A percentile compares a stretch with the other conserved stretches of the same genome.
These are phyloP conservation scores for Cicer yamashitae DNA, from an alignment of 306 rosid genomes.

Conservation along the genomic window DNA sequence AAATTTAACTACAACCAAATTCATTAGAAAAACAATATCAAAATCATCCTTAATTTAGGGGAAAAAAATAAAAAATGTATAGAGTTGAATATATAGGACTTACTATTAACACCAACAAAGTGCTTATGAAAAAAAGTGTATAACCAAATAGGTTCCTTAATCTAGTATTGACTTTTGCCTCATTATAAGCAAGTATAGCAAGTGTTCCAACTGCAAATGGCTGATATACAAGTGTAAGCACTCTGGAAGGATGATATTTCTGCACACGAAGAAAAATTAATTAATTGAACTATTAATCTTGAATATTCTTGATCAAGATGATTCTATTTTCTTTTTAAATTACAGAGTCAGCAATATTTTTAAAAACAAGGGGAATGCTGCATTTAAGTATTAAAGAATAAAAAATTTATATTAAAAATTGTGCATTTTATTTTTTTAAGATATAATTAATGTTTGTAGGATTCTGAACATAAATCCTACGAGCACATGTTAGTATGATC, in stretches of 20 bases:
- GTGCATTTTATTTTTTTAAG: too few species aligned
- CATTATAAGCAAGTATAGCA: slow-evolving; percentile 56
- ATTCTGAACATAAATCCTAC: too few species aligned
- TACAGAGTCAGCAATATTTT: too few species aligned
- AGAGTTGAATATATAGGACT: slow-evolving; percentile 37
- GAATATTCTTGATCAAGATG: background rate
- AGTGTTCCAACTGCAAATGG: slow-evolving; percentile 83
- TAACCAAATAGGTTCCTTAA: slow-evolving; percentile 71
- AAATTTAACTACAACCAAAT: slow-evolving; percentile 67
- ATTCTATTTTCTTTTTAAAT: background rate
- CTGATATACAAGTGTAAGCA: slow-evolving; percentile 84
- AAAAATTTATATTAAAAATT: too few species aligned
- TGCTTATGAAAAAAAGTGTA: slow-evolving; percentile 62
- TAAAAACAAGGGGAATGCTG: too few species aligned
- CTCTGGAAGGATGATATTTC: slow-evolving; percentile 83
- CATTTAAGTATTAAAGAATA: too few species aligned
- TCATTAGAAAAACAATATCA: slow-evolving; percentile 9
- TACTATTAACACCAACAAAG: slow-evolving; percentile 74
- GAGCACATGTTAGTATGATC: too few species aligned
- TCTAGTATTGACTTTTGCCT: slow-evolving; percentile 79
- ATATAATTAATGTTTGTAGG: too few species aligned
- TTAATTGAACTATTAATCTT: background rate
- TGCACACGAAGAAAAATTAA: slow-evolving; percentile 46
- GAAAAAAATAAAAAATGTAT: slow-evolving; percentile 3
- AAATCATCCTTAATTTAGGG: slow-evolving; percentile 15